These are phyloP conservation scores for Diaporthe caulivora DNA, from an alignment of 2,329 filamentous ascomycete genomes.

Conservation along the genomic window DNA sequence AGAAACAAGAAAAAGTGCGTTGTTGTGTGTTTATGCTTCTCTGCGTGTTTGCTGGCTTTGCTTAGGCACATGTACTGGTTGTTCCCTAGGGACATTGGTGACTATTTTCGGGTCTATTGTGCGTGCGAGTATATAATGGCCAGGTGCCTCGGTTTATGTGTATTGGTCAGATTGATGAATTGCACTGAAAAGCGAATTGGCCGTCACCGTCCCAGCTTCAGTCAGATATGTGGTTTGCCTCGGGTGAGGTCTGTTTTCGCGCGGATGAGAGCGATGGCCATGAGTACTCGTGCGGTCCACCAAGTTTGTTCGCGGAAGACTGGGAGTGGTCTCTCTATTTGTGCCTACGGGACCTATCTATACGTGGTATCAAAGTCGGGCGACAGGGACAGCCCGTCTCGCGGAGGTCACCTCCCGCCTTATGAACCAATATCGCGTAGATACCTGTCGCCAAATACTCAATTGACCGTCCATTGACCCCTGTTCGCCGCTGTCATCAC, in stretches of 20 bases:
- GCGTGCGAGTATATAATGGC: neutral
- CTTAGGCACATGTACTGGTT: neutral
- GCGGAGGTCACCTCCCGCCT: no score
- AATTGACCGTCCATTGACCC: no score
- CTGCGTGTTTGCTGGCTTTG: neutral
- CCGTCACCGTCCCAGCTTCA: neutral
- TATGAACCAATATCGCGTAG: no score
- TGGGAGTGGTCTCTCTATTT: no score
- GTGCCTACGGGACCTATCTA: no score
- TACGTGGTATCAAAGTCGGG: neutral
- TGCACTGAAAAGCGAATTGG: neutral
- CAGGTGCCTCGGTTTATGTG: neutral
- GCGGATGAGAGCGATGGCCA: neutral
- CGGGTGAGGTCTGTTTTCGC: neutral
- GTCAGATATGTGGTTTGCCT: no score
- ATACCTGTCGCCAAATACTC: no score
- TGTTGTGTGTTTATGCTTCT: neutral
- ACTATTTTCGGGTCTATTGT: neutral
- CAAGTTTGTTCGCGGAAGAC: neutral
- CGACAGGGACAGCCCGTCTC: neutral
- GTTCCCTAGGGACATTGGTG: neutral
- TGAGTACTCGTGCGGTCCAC: neutral
- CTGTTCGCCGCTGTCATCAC: no score
- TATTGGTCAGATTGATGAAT: constrained; percentile 20
- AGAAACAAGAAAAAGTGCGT: constrained; percentile 11